Conservation (phyloP, 2,329 filamentous ascomycete genomes). For the Penicillium rolfsii region DNA sequence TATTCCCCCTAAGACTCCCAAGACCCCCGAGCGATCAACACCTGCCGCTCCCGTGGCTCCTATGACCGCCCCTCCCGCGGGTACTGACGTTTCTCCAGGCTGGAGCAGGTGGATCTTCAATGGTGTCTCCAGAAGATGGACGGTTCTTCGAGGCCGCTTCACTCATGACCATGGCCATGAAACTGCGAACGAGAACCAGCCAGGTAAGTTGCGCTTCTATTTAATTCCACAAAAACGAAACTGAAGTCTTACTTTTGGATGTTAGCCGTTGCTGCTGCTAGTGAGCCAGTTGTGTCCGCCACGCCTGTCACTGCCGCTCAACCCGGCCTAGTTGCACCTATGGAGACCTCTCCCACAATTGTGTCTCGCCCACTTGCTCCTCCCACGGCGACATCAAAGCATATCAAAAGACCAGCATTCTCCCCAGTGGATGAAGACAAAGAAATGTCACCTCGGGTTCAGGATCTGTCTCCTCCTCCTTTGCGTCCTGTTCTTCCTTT, state of each 20-base stretch:
- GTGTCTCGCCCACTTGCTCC: background rate
- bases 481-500: background rate
- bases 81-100: slow-evolving; percentile 5
- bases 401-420: background rate
- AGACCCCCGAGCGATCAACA: slow-evolving; percentile 6
- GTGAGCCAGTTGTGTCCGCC: slow-evolving; percentile 4
- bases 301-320: background rate
- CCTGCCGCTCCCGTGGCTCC: slow-evolving; percentile 4
- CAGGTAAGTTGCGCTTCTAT: background rate
- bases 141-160: slow-evolving; percentile 19
- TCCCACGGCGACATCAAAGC: background rate
- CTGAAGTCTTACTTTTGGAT: background rate
- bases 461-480: background rate
- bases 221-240: background rate
- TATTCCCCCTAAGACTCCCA: background rate
- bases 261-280: background rate
- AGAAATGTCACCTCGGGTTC: background rate
- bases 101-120: slow-evolving; percentile 23
- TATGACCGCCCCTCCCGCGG: slow-evolving; percentile 8
- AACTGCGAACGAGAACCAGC: background rate
- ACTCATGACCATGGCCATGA: slow-evolving; percentile 2
- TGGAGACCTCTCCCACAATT: background rate
- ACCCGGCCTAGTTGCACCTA: background rate
- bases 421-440: background rate
- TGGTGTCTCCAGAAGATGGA: slow-evolving; percentile 23